Base-by-base conservation (phyloP, 805 yeast genomes). In the Ogataea allantospora region DNA sequence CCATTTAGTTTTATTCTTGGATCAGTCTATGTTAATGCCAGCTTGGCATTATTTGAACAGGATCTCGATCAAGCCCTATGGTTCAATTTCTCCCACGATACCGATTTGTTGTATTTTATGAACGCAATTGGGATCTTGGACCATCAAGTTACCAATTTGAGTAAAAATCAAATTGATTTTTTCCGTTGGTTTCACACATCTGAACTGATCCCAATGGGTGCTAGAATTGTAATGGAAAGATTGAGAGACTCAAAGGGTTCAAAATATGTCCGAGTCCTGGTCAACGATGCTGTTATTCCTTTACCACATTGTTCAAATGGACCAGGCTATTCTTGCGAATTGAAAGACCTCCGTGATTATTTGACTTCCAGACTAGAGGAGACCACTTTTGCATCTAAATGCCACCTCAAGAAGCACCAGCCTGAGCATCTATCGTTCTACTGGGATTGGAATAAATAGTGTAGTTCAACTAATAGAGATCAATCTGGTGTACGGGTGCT, bases 81-180 rank as follows among this genome's bases (percentile, higher is more conserved):
- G 68, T 67, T 83, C 48, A 82, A 78, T 47, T 81, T 85, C 65
- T 70, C 86, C 11, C 95, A 87, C 54, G 95, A 87, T 56, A 73
- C 82, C 25, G 83, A 81, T 45, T 60, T 85, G 27, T 66, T 78
- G 45, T 66, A 80, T 27, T 78, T 71, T 49, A 63, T 80, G 50
- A 66, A 85, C 19, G 84, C 91, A 2, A 60, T 84, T 32, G 88
- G 87, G 6, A 56, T 84, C 46, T 43, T 71, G 40, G 64, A 67
- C 45, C 66, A 74, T 13, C 59, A 52, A 23, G 39, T 50, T 3
- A 64, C 67, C 27, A 66, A 77, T 27, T 55, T 71, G 5, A 40
- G 43, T 13, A 33, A 39, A 11, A 67, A 67, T 43, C 62, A 63
- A 33, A 68, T 77, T 29, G 66, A 62, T 11, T 71, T 72, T 59